phyloP scores from a whole-genome alignment of 805 yeast species.

The Blastobotrys peoriensis region DNA sequence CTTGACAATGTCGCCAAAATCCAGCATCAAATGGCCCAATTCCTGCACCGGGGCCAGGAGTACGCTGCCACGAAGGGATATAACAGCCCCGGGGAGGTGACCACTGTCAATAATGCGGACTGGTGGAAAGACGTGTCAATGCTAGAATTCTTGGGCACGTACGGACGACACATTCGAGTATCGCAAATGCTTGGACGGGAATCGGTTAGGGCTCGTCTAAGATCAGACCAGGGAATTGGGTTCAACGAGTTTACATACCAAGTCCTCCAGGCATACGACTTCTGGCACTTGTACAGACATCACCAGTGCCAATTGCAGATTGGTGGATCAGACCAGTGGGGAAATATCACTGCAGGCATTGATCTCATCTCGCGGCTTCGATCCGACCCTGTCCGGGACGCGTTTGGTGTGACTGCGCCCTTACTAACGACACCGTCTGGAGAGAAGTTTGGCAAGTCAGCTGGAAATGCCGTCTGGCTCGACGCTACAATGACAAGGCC shows the following conservation, averaged over 20 bases:
- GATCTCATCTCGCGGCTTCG: constrained; percentile 69
- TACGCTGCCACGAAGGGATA: constrained; percentile 52
- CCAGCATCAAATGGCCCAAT: constrained; percentile 51
- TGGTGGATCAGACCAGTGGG: constrained; percentile 99
- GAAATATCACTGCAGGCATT: constrained; percentile 92
- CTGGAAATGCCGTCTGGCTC: constrained; percentile 92
- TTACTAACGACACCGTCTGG: constrained; percentile 82
- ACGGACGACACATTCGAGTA: constrained; percentile 74
- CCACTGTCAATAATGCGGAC: constrained; percentile 55
- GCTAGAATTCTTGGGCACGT: constrained; percentile 69
- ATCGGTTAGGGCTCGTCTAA: constrained; percentile 69
- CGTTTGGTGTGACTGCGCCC: constrained; percentile 83
- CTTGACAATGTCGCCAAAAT: constrained; percentile 54
- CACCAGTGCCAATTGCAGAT: constrained; percentile 63
- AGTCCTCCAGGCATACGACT: constrained; percentile 88
- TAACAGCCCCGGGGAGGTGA: constrained; percentile 31
- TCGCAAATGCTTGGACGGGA: constrained; percentile 86
- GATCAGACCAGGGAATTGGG: constrained; percentile 71
- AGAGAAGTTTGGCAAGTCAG: constrained; percentile 92
- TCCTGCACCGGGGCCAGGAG: constrained; percentile 55
- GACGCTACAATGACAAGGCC: constrained; percentile 70
- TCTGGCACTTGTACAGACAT: constrained; percentile 65
- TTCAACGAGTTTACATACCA: constrained; percentile 94
- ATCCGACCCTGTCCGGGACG: constrained; percentile 17
- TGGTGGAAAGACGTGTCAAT: constrained; percentile 85